Percentiles rank a stretch among this genome's conserved stretches.
These are phyloP conservation scores for Dactylellina leptospora DNA, from an alignment of 2,329 filamentous ascomycete species.

Conservation along the genomic window DNA sequence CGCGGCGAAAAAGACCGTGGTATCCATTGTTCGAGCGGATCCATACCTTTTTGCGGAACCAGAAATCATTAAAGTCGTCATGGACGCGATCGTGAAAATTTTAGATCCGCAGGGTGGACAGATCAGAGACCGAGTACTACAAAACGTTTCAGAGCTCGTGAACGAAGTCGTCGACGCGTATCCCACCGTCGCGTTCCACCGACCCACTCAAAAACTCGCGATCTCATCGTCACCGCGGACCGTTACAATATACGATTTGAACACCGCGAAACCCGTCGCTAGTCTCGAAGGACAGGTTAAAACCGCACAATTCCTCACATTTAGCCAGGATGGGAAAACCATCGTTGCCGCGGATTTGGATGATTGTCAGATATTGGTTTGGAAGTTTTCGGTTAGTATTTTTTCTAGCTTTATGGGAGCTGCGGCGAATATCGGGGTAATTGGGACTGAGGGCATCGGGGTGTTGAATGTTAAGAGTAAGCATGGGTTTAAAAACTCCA, in stretches of 20 bases:
- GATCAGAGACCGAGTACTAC: constrained; percentile 55
- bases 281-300: constrained; percentile 55
- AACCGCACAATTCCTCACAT: constrained; percentile 54
- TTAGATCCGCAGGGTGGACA: constrained; percentile 54
- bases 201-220: constrained; percentile 55
- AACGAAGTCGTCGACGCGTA: constrained; percentile 56
- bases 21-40: constrained; percentile 52
- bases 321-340: constrained; percentile 54
- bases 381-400: constrained; percentile 55
- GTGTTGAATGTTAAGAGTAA: constrained; percentile 50
- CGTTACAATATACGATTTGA: constrained; percentile 56
- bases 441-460: constrained; percentile 53
- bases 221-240: constrained; percentile 52
- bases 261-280: constrained; percentile 39
- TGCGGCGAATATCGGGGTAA: constrained; percentile 44
- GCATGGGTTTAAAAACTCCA: constrained; percentile 52
- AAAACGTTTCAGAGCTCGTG: constrained; percentile 55
- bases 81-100: constrained; percentile 55
- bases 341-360: constrained; percentile 54
- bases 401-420: constrained; percentile 56
- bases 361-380: constrained; percentile 53
- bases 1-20: constrained; percentile 55
- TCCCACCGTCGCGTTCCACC: constrained; percentile 56
- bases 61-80: constrained; percentile 53
- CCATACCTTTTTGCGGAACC: constrained; percentile 53